phyloP scores from a whole-genome alignment of 208 protist species.

The Trypanosoma conorhini region DNA sequence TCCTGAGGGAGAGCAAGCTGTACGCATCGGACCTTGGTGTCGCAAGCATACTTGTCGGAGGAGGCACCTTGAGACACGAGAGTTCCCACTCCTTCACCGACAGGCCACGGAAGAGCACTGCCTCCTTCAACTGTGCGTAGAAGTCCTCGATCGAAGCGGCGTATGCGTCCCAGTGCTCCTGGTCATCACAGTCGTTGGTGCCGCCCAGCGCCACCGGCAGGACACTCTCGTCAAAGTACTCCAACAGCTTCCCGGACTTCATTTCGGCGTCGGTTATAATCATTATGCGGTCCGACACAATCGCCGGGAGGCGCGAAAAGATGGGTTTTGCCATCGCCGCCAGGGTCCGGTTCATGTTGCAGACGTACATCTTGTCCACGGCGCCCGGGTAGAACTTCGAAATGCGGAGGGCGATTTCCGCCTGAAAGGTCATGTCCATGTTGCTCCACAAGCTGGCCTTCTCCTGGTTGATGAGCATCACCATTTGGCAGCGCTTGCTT shows the following conservation, averaged over 20 bases:
- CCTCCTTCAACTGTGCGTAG: constrained; percentile 20
- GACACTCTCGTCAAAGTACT: constrained; percentile 32
- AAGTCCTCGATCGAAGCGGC: constrained; percentile 19
- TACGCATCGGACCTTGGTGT: constrained; percentile 10
- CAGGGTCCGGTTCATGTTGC: constrained; percentile 26
- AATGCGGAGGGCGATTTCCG: constrained; percentile 28
- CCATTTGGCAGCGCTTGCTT: constrained; percentile 28
- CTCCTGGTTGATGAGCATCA: constrained; percentile 30
- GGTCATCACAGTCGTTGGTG: constrained; percentile 28
- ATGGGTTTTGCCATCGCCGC: constrained; percentile 21
- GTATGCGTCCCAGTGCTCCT: constrained; percentile 9
- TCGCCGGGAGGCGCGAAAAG: constrained; percentile 14
- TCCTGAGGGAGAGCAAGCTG: constrained; percentile 29
- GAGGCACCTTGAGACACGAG: constrained; percentile 31
- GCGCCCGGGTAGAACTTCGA: constrained; percentile 28
- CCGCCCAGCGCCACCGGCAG: constrained; percentile 34
- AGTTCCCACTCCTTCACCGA: constrained; percentile 45
- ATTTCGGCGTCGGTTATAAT: constrained; percentile 26
- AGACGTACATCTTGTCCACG: constrained; percentile 27
- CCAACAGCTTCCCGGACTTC: constrained; percentile 26
- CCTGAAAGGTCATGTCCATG: constrained; percentile 27
- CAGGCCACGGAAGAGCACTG: constrained; percentile 17
- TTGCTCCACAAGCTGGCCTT: constrained; percentile 38
- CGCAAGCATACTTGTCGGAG: neutral
- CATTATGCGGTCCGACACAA: constrained; percentile 25